Percentiles rank a stretch among this genome's conserved stretches.
Evolutionary conservation across 768 basidiomycete species (phyloP).

Genomic region (Hortiboletus flavorubellus): DNA sequence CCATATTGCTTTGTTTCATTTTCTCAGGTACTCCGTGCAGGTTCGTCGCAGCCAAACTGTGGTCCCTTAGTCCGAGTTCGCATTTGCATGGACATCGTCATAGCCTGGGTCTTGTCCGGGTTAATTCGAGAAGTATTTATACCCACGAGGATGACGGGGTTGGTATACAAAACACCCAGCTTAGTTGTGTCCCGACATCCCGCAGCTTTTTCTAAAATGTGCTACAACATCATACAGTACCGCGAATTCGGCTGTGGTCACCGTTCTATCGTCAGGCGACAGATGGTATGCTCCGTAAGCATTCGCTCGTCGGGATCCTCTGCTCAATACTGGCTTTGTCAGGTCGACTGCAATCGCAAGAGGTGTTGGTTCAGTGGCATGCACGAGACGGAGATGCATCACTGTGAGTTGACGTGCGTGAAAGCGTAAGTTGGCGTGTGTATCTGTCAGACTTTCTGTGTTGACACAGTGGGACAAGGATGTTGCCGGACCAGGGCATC

Average conservation of each 20-base stretch:
- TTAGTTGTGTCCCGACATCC: background rate
- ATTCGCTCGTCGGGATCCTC: background rate
- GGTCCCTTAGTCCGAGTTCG: background rate
- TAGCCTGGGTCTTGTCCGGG: constrained; percentile 1
- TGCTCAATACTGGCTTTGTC: background rate
- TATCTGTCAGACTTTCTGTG: background rate
- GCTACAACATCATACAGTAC: constrained; percentile 33
- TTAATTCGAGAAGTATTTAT: constrained; percentile 21
- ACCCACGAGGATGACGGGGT: background rate
- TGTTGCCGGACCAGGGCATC: constrained; percentile 28
- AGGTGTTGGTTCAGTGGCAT: constrained; percentile 39
- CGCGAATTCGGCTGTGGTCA: constrained; percentile 36
- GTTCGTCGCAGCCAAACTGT: constrained; percentile 1
- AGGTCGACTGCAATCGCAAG: constrained; percentile 49
- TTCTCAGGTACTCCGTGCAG: constrained; percentile 14
- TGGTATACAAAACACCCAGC: constrained; percentile 2
- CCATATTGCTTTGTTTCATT: constrained; percentile 13
- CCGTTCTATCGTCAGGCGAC: constrained; percentile 25
- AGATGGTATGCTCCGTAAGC: constrained; percentile 30
- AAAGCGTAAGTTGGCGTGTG: constrained; percentile 33
- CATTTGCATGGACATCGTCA: constrained; percentile 3
- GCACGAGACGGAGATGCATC: constrained; percentile 34
- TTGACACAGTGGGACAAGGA: constrained; percentile 16
- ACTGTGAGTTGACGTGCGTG: constrained; percentile 36
- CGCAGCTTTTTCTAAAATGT: constrained; percentile 25